Base-by-base conservation (phyloP, 148 eudicot species). In the Rhododendron griersonianum region DNA sequence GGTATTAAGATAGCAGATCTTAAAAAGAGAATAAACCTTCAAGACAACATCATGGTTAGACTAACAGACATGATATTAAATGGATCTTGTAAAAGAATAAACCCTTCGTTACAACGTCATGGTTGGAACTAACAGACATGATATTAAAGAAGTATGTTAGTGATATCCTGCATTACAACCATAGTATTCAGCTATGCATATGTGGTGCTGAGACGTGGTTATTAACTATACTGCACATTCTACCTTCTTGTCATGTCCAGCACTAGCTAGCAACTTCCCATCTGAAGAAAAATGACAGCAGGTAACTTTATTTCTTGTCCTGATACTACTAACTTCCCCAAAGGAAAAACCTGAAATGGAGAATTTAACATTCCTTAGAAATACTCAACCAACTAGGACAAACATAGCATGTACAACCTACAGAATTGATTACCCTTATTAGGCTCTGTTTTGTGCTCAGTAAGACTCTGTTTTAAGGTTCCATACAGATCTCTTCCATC, bases 241-340 rank as follows among this genome's bases (percentile, higher is more conserved):
- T 90, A 94, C 98, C 98, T 96, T 96, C 87, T 92, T 92, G 91
- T 96, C 98, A 89, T 96, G 98, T 37, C 98, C 98, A 69, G 95
- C 98, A 87, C 98, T 96, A 83, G 98, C 98, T 81, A 95, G 87
- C 88, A 90, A 90, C 89, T 95, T 95, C 87, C 98, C 98, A 85
- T 95, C 98, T 4, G 98, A 96, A 86, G 98, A 96, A 79, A 96
- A 96, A 88, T 96, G 98, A 82, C 98, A 96, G 90, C 98, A 92
- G 11, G 96, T 92, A 84, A 96, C 94, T 87, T 93, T 93, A 86
- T 90, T 94, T 82, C 93, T 92, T 69, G 94, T 91, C 86, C 92
- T 89, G 90, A 92, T 93, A 88, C 96, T 92, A 13, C 94, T 91
- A 76, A 93, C 92, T 92, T 96, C 98, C 75, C 91, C 93, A 86